A percentile compares a stretch with the other conserved stretches of the same genome.
Evolutionary conservation across 1,139 yeast genomes (phyloP).

Genomic region (Yamadazyma trypodendri): DNA sequence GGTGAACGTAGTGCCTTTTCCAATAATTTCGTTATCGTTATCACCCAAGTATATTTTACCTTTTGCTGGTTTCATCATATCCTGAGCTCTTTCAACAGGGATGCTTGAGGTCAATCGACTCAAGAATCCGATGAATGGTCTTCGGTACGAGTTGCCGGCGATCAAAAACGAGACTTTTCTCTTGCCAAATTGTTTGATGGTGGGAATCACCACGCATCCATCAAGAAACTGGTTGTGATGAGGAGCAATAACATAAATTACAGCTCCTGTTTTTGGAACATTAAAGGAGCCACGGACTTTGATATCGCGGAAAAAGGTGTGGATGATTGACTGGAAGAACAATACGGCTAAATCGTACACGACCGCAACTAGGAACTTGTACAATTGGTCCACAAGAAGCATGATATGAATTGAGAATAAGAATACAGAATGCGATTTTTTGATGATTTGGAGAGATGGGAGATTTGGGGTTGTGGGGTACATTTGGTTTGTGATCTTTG

Average conservation of each 20-base stretch:
- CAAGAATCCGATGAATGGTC: slow-evolving; percentile 52
- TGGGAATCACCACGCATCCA: slow-evolving; percentile 41
- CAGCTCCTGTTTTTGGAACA: slow-evolving; percentile 40
- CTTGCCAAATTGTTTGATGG: slow-evolving; percentile 33
- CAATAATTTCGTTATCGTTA: slow-evolving; percentile 32
- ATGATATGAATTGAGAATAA: neutral
- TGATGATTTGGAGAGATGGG: neutral
- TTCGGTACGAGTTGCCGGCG: slow-evolving; percentile 62
- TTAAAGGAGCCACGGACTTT: slow-evolving; percentile 40
- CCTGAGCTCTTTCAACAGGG: slow-evolving; percentile 76
- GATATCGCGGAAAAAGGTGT: slow-evolving; percentile 46
- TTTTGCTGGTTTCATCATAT: slow-evolving; percentile 44
- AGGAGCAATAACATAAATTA: slow-evolving; percentile 47
- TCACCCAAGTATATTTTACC: slow-evolving; percentile 43
- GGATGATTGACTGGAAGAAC: slow-evolving; percentile 37
- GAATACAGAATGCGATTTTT: neutral
- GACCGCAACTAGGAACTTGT: slow-evolving; percentile 10
- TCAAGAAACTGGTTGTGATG: slow-evolving; percentile 49
- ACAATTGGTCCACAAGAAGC: neutral
- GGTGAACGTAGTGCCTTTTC: slow-evolving; percentile 50
- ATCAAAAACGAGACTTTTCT: slow-evolving; percentile 57
- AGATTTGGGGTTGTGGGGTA: neutral
- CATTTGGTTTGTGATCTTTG: too few species aligned
- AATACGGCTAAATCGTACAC: slow-evolving; percentile 36
- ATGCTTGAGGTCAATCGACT: slow-evolving; percentile 62